A percentile compares a stretch with the other conserved stretches of the same genome.
These are phyloP conservation scores for Dendrocalamus latiflorus DNA, from an alignment of 202 grass and related monocot species.

Conservation along the genomic window DNA sequence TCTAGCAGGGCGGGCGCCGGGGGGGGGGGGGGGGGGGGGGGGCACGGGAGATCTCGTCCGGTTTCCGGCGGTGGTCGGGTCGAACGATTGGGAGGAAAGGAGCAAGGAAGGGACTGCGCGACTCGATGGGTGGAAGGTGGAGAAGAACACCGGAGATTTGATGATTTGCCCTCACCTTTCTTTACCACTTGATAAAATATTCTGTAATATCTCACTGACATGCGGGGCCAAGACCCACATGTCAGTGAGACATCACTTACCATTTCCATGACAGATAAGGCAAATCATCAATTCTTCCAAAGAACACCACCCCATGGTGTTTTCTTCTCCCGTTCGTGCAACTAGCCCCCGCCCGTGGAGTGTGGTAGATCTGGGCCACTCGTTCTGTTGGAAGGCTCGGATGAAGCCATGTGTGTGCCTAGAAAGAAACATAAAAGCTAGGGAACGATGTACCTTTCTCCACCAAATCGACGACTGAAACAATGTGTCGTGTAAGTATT, in stretches of 20 bases:
- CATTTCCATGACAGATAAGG: too few relatives aligned
- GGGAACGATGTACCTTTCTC: too few relatives aligned
- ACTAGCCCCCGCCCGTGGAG: background rate
- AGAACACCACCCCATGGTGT: too few relatives aligned
- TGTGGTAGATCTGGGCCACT: conserved; percentile 16
- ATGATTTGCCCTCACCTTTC: too few relatives aligned
- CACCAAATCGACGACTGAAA: too few relatives aligned
- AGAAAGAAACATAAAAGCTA: background rate
- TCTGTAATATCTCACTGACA: too few relatives aligned
- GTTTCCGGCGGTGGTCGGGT: background rate
- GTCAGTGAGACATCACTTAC: too few relatives aligned
- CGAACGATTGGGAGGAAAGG: background rate
- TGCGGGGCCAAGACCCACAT: too few relatives aligned
- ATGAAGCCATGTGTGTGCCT: background rate
- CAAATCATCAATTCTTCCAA: too few relatives aligned
- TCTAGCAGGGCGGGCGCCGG: background rate
- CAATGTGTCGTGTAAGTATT: background rate
- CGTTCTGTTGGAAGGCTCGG: background rate
- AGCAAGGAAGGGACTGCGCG: too few relatives aligned
- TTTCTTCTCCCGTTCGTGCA: too few relatives aligned
- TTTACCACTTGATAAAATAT: too few relatives aligned
- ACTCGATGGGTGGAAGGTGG: background rate
- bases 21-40: background rate
- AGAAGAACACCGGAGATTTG: background rate
- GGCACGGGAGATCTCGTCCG: background rate